phyloP scores from a whole-genome alignment of 2,329 filamentous ascomycete genomes.

The Claviceps sp. region DNA sequence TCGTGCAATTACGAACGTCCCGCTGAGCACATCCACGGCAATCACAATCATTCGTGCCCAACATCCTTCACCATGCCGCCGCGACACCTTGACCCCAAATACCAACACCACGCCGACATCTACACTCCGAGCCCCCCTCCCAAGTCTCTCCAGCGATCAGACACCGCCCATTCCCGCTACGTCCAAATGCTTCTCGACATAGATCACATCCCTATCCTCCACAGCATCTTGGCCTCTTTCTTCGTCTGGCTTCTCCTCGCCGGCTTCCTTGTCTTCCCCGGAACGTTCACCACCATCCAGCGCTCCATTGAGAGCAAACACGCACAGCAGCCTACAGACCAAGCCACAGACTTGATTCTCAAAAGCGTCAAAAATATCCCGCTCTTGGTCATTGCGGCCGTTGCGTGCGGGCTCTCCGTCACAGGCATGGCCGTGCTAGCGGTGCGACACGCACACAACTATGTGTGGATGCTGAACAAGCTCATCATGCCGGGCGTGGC shows the following conservation, averaged over 20 bases:
- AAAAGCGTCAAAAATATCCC: slow-evolving; percentile 20
- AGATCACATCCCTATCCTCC: slow-evolving; percentile 29
- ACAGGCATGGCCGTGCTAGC: slow-evolving; percentile 29
- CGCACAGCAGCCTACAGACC: slow-evolving; percentile 6
- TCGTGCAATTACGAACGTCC: not conserved
- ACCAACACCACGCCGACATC: slow-evolving; percentile 3
- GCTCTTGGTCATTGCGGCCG: slow-evolving; percentile 28
- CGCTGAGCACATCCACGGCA: not conserved
- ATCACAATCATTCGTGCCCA: not conserved
- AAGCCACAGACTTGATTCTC: slow-evolving; percentile 11
- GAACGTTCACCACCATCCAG: slow-evolving; percentile 32
- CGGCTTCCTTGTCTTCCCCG: slow-evolving; percentile 38
- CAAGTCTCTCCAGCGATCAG: slow-evolving; percentile 8
- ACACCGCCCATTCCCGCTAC: slow-evolving; percentile 23
- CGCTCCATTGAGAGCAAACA: slow-evolving; percentile 12
- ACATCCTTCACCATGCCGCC: not conserved
- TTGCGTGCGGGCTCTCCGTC: slow-evolving; percentile 24
- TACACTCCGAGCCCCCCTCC: not conserved
- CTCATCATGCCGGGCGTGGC: slow-evolving; percentile 32
- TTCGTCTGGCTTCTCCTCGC: slow-evolving; percentile 34
- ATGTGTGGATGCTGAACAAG: slow-evolving; percentile 39
- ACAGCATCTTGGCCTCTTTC: slow-evolving; percentile 31
- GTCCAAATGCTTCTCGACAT: slow-evolving; percentile 32
- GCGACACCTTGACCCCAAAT: slow-evolving; percentile 4
- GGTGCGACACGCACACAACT: slow-evolving; percentile 31